A percentile compares a stretch with the other conserved stretches of the same genome.
These are phyloP conservation scores for Trichaptum fuscoviolaceum DNA, from an alignment of 768 basidiomycete genomes.

Conservation along the genomic window DNA sequence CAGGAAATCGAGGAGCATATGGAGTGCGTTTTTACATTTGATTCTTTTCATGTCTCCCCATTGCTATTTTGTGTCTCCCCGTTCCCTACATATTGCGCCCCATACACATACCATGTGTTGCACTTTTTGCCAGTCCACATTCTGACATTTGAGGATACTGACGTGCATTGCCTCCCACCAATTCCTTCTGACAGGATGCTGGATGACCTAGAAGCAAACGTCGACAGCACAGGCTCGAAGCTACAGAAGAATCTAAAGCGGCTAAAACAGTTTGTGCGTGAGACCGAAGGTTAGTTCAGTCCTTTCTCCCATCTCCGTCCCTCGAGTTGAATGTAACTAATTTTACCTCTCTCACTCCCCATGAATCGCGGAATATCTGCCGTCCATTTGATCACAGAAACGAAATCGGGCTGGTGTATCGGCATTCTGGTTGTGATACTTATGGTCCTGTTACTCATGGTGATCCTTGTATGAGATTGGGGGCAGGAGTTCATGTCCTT, in stretches of 20 bases:
- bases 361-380: background rate
- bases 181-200: conserved; percentile 55
- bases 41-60: background rate
- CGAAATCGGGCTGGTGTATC: conserved; percentile 88
- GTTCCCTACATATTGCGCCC: conserved; percentile 11
- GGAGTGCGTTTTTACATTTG: conserved; percentile 48
- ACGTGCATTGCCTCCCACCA: background rate
- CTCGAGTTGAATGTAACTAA: background rate
- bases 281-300: conserved; percentile 63
- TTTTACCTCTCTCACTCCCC: conserved; percentile 3
- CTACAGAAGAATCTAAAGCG: conserved; percentile 59
- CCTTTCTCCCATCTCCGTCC: background rate
- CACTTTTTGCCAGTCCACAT: background rate
- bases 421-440: conserved; percentile 78
- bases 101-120: background rate
- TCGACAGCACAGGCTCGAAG: conserved; percentile 63
- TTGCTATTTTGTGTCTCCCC: background rate
- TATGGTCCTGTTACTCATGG: conserved; percentile 67
- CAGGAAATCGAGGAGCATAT: conserved; percentile 88
- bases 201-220: conserved; percentile 67
- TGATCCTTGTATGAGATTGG: conserved; percentile 58
- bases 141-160: background rate
- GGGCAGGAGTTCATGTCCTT: conserved; percentile 2
- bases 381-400: too few relatives aligned
- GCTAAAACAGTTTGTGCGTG: conserved; percentile 75